Base-by-base conservation (phyloP, 2,329 filamentous ascomycete species). In the Shiraia bambusicola region DNA sequence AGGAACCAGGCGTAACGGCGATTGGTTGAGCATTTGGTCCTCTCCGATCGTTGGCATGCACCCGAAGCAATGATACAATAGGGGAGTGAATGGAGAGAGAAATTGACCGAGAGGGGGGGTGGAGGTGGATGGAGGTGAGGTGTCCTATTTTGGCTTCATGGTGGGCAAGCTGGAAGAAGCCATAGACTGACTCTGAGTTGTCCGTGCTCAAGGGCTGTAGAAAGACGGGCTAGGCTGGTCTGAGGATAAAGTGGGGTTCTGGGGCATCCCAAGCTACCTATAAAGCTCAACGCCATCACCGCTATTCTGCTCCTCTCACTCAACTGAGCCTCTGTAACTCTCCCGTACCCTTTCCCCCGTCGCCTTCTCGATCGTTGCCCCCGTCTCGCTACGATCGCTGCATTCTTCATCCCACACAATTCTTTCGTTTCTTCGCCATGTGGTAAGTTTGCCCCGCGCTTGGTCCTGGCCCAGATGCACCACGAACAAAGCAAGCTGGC, bases 261-360 rank as follows among this genome's bases (percentile, higher is more conserved):
- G 54, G 52, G 50, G 51, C 44, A 54, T 52, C 53, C 46, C 38
- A 46, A 58, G 50, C 58, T 22, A 5, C 4, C 19, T 66, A 67
- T 65, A 67, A 65, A 66, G 58, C 58, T 53, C 58, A 60, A 57
- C 51, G 63, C 54, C 54, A 60, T 56, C 59, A 63, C 60, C 60
- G 59, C 62, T 59, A 49, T 66, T 62, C 62, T 49, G 52, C 54
- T 58, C 54, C 50, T 56, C 61, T 58, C 61, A 48, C 47, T 54
- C 49, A 51, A 38, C 54, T 35, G 13, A 40, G 36, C n/a, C 37
- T 50, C 40, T 49, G 40, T 39, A 31, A 37, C 37, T 5, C 37
- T 40, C 53, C 42, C 45, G 28, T 55, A 45, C 40, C 48, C 49
- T 54, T 47, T 40, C 43, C 39, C 34, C 37, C 41, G n/a, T 29